phyloP scores from a whole-genome alignment of 1,139 yeast genomes.

The Debaryomyces robertsiae region DNA sequence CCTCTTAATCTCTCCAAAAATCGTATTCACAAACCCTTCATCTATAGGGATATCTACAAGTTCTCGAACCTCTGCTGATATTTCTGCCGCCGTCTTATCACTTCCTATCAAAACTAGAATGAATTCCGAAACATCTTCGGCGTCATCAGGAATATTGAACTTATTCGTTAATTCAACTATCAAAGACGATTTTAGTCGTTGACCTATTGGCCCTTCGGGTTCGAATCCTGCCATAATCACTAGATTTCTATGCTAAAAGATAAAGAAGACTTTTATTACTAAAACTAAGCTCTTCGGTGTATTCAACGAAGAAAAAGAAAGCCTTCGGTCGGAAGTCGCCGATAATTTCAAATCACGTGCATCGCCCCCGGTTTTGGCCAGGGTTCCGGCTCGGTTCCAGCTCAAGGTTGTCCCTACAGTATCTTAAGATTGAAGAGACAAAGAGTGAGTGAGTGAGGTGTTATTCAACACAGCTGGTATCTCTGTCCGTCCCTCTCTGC shows the following conservation, averaged over 20 bases:
- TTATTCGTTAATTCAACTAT: slow-evolving; percentile 40
- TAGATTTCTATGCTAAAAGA: neutral
- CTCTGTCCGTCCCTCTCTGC: too few species aligned
- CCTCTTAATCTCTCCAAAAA: slow-evolving; percentile 58
- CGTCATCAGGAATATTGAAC: slow-evolving; percentile 56
- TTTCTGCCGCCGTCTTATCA: slow-evolving; percentile 65
- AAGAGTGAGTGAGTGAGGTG: too few species aligned
- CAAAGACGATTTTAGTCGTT: slow-evolving; percentile 38
- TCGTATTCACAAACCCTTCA: slow-evolving; percentile 47
- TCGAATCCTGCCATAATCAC: slow-evolving; percentile 28
- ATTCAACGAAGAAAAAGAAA: slow-evolving; percentile 4
- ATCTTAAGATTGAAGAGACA: too few species aligned
- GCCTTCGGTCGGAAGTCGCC: slow-evolving; percentile 5
- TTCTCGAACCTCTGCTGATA: slow-evolving; percentile 63
- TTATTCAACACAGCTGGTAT: too few species aligned
- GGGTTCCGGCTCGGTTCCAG: too few species aligned
- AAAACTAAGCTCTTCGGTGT: neutral
- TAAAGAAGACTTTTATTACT: neutral
- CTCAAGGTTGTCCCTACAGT: too few species aligned
- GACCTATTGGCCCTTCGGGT: slow-evolving; percentile 47
- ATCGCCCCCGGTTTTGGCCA: neutral
- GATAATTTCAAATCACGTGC: slow-evolving; percentile 2
- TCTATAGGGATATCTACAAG: slow-evolving; percentile 68
- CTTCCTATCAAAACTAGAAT: slow-evolving; percentile 73
- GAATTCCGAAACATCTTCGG: slow-evolving; percentile 79